phyloP scores from a whole-genome alignment of 305 asterid genomes.

The Striga hermonthica region DNA sequence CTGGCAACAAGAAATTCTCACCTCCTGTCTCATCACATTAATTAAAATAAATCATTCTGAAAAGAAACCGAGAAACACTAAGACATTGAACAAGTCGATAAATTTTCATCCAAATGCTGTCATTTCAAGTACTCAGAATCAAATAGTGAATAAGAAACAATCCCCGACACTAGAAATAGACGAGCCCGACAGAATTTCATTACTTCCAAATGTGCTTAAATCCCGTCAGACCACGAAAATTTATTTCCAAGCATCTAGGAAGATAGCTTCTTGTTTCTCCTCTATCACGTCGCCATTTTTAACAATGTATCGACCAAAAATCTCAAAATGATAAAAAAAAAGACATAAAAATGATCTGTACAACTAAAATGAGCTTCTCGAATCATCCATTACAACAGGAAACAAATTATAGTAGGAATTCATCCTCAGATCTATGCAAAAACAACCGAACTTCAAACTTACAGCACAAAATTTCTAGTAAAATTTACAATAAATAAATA shows the following conservation, averaged over 20 bases:
- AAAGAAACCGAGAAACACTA: background rate
- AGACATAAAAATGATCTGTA: slow-evolving; percentile 25
- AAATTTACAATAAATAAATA: background rate
- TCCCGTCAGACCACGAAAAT: slow-evolving; percentile 4
- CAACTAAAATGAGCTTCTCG: slow-evolving; percentile 22
- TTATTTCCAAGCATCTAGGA: slow-evolving; percentile 16
- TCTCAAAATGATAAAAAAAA: slow-evolving; percentile 2
- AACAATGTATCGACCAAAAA: background rate
- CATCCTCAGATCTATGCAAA: slow-evolving; percentile 36
- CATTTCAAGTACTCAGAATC: slow-evolving; percentile 18
- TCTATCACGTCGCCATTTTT: slow-evolving; percentile 5
- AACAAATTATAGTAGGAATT: background rate
- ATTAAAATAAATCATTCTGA: slow-evolving; percentile 8
- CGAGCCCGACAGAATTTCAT: background rate
- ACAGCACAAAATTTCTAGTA: slow-evolving; percentile 8
- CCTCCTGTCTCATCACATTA: slow-evolving; percentile 14
- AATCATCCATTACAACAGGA: background rate
- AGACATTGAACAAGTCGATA: slow-evolving; percentile 1
- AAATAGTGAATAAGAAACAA: slow-evolving; percentile 10
- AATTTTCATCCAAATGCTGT: slow-evolving; percentile 2
- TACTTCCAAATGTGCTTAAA: background rate
- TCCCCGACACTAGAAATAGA: background rate
- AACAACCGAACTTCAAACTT: slow-evolving; percentile 19
- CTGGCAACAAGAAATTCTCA: slow-evolving; percentile 9
- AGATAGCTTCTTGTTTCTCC: background rate